Conservation (phyloP, 345 rosid species). For the Eucalyptus camaldulensis region DNA sequence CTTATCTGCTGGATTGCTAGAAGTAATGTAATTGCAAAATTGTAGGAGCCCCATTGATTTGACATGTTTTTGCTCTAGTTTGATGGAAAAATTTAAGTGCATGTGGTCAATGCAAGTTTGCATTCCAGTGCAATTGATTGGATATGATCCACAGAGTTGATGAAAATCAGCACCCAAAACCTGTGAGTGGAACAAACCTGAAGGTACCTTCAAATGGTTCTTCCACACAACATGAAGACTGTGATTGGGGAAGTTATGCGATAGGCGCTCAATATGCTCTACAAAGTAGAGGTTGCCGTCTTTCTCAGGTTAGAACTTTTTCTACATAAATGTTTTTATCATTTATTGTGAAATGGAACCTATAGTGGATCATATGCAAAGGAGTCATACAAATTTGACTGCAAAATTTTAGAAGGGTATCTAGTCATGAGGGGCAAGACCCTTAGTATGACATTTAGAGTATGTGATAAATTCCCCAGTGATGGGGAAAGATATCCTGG, state of each 20-base stretch:
- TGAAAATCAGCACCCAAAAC: conserved; percentile 46
- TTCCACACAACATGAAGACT: conserved; percentile 19
- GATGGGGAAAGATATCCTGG: neutral
- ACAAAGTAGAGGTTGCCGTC: conserved; percentile 40
- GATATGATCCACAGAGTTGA: conserved; percentile 32
- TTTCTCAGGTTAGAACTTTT: conserved; percentile 41
- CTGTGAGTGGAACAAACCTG: conserved; percentile 9
- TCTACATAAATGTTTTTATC: neutral
- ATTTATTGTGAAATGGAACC: neutral
- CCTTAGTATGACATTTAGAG: neutral
- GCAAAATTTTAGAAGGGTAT: neutral
- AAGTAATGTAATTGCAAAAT: neutral
- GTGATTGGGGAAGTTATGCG: conserved; percentile 80
- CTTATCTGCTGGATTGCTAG: neutral
- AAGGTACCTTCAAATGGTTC: conserved; percentile 11
- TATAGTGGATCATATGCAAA: neutral
- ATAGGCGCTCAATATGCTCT: conserved; percentile 84
- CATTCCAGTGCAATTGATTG: neutral
- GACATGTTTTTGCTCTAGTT: neutral
- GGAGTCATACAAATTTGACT: neutral
- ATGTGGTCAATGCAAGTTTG: neutral
- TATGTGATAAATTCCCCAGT: neutral
- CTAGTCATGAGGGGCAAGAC: neutral
- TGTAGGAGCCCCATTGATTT: neutral
- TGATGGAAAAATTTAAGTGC: neutral